phyloP scores from a whole-genome alignment of 2,329 filamentous ascomycete genomes.

The Ophiostoma sp. region DNA sequence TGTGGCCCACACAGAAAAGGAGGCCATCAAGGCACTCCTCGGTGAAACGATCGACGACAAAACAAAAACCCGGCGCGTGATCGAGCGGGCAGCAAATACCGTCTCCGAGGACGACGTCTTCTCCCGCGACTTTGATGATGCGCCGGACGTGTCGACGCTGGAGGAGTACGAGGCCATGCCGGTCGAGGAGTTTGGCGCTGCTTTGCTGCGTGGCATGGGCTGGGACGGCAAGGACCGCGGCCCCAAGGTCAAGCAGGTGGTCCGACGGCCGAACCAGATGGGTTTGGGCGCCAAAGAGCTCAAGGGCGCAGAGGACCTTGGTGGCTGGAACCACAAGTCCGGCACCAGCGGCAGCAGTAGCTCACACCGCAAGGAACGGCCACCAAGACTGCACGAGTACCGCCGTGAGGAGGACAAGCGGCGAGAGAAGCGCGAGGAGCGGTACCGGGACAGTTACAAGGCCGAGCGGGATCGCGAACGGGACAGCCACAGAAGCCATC shows the following conservation, averaged over 20 bases:
- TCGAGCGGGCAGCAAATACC: slow-evolving; percentile 38
- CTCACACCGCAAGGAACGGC: slow-evolving; percentile 21
- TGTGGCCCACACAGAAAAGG: slow-evolving; percentile 22
- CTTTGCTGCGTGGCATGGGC: slow-evolving; percentile 88
- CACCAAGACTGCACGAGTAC: slow-evolving; percentile 33
- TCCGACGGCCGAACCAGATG: slow-evolving; percentile 74
- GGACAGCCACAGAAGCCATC: slow-evolving; percentile 17
- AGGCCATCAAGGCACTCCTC: slow-evolving; percentile 31
- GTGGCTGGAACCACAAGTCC: slow-evolving; percentile 32
- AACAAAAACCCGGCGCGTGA: slow-evolving; percentile 28
- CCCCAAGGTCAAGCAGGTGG: slow-evolving; percentile 63
- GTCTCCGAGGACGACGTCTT: slow-evolving; percentile 69
- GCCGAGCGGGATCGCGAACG: slow-evolving; percentile 28
- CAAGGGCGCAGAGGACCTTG: slow-evolving; percentile 33
- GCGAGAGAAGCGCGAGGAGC: slow-evolving; percentile 29
- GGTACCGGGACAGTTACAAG: slow-evolving; percentile 31
- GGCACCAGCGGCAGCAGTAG: neutral
- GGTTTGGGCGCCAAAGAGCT: slow-evolving; percentile 67
- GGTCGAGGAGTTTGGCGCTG: slow-evolving; percentile 91
- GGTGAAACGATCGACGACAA: slow-evolving; percentile 24
- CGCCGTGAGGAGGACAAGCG: slow-evolving; percentile 31
- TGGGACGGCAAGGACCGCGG: slow-evolving; percentile 73
- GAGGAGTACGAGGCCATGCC: slow-evolving; percentile 87
- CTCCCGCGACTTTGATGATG: slow-evolving; percentile 65
- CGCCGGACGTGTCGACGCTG: slow-evolving; percentile 73